Conservation (phyloP, 2,329 filamentous ascomycete genomes). For the Gnomoniopsis sp. region DNA sequence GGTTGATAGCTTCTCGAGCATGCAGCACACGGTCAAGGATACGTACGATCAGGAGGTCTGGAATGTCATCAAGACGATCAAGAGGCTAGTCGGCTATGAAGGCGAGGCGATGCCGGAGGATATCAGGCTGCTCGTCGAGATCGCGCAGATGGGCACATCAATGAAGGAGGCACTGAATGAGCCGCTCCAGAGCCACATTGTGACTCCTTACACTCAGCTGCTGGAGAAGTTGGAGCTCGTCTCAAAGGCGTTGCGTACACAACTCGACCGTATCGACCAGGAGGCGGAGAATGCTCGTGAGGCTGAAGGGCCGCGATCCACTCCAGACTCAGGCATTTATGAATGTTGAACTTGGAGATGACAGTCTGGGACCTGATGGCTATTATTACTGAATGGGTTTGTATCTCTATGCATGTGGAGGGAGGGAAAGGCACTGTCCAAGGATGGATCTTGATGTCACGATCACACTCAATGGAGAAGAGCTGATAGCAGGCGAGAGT, state of each 20-base stretch:
- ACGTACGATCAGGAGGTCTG: slow-evolving; percentile 5
- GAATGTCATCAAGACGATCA: neutral
- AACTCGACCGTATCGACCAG: neutral
- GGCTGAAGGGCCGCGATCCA: neutral
- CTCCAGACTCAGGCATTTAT: slow-evolving; percentile 1
- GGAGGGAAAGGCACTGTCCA: too few relatives aligned
- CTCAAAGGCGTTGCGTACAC: neutral
- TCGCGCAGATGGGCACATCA: neutral
- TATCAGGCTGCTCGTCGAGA: neutral
- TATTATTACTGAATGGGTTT: too few relatives aligned
- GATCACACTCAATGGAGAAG: too few relatives aligned
- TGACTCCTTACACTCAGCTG: neutral
- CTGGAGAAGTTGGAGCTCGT: neutral
- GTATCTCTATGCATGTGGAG: too few relatives aligned
- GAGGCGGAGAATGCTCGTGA: neutral
- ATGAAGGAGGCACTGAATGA: neutral
- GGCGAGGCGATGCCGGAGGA: neutral
- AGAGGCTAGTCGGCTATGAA: neutral
- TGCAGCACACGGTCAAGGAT: neutral
- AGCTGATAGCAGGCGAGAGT: too few relatives aligned
- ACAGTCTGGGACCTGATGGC: neutral
- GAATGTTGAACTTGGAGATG: slow-evolving; percentile 4
- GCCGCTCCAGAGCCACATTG: neutral
- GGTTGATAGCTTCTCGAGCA: neutral
- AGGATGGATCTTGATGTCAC: too few relatives aligned